Base-by-base conservation (phyloP, 192 early-diverging fungal species). In the Kappamyces sp. region DNA sequence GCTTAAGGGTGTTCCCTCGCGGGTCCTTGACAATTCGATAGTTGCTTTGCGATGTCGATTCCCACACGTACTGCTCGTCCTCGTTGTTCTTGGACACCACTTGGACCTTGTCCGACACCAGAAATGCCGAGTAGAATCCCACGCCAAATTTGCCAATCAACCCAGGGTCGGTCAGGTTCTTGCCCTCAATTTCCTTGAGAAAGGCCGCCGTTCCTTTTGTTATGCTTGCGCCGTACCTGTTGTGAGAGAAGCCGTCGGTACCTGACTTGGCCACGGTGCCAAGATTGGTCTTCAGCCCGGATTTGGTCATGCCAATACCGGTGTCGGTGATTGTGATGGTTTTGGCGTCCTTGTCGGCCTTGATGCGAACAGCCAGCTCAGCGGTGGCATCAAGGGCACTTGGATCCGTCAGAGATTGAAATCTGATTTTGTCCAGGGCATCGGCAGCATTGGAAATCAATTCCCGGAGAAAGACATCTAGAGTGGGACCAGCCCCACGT, bases 141-240 rank as follows among this genome's bases (percentile, higher is more conserved):
- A 98, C 94, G 84, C 97, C 97, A 73, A 99, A 99, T 75, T 99
- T 93, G 44, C 97, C 97, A 60, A 96, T 95, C 60, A 96, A 40
- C 4, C 31, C 49, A 35, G 59, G 51, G 41, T 62, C 66, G 5
- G 57, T 59, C 36, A 60, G 66, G 12, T 81, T 79, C 61, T 92
- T 84, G 38, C 88, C 82, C 50, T 93, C 89, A 51, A 93, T 66
- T 12, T 85, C 79, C 58, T 88, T 76, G 59, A 94, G 63, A 66
- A 92, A 94, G 53, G 92, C 92, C 36, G 85, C 82, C 1, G 97
- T 98, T 5, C 97, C 97, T 2, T 71, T 59, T 8, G 36, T 58
- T 32, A 40, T 6, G 4, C 5, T 36, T 59, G 31, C 2, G 10
- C 10, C 3, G n/a, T 3, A 31, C 5, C 39, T 3, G 34, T 55